Evolutionary conservation across 352 stramenopile species (phyloP).

Genomic region (Phytophthora pisi): DNA sequence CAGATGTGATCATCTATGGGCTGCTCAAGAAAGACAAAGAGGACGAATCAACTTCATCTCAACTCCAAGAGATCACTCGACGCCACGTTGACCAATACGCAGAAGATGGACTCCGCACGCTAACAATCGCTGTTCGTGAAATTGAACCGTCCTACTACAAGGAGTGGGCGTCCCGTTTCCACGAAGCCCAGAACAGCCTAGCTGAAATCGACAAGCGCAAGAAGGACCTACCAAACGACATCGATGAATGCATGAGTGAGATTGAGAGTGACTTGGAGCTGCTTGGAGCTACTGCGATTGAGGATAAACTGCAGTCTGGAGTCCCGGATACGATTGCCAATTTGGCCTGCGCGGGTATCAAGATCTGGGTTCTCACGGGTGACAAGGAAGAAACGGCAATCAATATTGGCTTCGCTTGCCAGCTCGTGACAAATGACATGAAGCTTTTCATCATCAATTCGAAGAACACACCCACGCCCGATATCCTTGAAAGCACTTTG

Average conservation of each 20-base stretch:
- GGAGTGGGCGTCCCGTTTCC: constrained; percentile 65
- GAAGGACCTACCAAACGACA: constrained; percentile 70
- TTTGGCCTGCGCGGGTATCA: constrained; percentile 86
- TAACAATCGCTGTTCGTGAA: constrained; percentile 83
- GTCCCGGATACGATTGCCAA: constrained; percentile 90
- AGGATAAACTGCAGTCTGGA: constrained; percentile 93
- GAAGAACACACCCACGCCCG: constrained; percentile 55
- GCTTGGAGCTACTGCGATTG: constrained; percentile 92
- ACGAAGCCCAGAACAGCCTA: constrained; percentile 73
- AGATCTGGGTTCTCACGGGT: constrained; percentile 95
- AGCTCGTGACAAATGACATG: constrained; percentile 88
- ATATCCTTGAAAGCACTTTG: constrained; percentile 58
- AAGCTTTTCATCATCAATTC: constrained; percentile 71
- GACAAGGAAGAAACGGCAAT: constrained; percentile 96
- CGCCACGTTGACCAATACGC: constrained; percentile 84
- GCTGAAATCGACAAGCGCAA: constrained; percentile 84
- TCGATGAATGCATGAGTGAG: constrained; percentile 82
- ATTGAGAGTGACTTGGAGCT: constrained; percentile 85
- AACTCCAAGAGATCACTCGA: constrained; percentile 49
- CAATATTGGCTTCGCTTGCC: constrained; percentile 93
- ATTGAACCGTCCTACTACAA: constrained; percentile 56
- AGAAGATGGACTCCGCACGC: constrained; percentile 86
- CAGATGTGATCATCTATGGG: constrained; percentile 73
- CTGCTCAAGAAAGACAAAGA: constrained; percentile 44
- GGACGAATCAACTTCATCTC: constrained; percentile 24